phyloP scores from a whole-genome alignment of 108 stramenopile genomes.

The Bacterosira constricta region DNA sequence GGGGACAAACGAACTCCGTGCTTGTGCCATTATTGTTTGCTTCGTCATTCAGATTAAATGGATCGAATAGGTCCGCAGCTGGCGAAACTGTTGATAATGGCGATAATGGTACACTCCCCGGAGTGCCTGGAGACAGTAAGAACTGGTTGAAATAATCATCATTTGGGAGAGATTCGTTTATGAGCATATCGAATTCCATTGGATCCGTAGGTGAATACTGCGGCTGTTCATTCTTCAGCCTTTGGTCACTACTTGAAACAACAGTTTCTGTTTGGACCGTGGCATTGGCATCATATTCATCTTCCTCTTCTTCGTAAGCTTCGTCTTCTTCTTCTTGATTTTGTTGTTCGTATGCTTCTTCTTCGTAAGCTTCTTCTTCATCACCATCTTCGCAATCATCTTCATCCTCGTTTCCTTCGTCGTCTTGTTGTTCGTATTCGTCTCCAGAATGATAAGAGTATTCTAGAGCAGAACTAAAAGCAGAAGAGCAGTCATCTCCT shows the following conservation, averaged over 20 bases:
- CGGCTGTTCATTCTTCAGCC: neutral
- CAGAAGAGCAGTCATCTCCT: too few relatives aligned
- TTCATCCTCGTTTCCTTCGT: neutral
- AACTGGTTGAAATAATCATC: conserved; percentile 7
- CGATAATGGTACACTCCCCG: too few relatives aligned
- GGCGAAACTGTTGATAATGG: too few relatives aligned
- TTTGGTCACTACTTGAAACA: neutral
- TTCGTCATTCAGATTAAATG: too few relatives aligned
- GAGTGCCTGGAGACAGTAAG: neutral
- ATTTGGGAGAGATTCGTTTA: neutral
- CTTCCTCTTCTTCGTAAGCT: neutral
- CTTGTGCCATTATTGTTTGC: too few relatives aligned
- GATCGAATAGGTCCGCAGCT: too few relatives aligned
- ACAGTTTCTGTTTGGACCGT: too few relatives aligned
- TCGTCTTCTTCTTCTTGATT: neutral
- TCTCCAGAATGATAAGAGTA: too few relatives aligned
- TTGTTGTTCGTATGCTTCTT: neutral
- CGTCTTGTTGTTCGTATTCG: too few relatives aligned
- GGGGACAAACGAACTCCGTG: neutral
- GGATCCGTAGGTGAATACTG: conserved; percentile 1
- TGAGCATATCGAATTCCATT: conserved; percentile 8
- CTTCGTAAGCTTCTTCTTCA: neutral
- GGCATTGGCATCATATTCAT: neutral
- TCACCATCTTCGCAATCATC: neutral
- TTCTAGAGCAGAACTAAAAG: too few relatives aligned